These are phyloP conservation scores for Poa annua DNA, from an alignment of 176 grass and related monocot species.

Conservation along the genomic window DNA sequence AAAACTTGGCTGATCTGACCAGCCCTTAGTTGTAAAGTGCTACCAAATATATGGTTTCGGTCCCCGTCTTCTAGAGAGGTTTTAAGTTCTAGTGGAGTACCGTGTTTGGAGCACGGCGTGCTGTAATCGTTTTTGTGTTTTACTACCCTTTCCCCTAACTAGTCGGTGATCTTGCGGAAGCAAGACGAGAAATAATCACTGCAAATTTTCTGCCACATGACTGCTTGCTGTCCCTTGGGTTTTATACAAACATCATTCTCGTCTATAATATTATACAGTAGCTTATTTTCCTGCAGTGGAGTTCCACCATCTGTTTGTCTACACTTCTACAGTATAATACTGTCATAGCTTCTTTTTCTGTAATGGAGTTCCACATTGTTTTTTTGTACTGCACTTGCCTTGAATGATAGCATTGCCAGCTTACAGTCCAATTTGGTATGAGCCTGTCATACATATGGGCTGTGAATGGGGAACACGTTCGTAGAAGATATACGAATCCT, in stretches of 20 bases:
- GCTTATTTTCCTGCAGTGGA: neutral
- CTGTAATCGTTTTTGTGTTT: slow-evolving; percentile 46
- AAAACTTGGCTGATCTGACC: slow-evolving; percentile 51
- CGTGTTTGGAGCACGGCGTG: slow-evolving; percentile 42
- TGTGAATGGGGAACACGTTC: no score
- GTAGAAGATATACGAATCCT: no score
- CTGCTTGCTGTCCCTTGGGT: neutral
- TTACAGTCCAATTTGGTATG: no score
- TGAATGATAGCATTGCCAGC: no score
- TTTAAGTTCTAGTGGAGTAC: slow-evolving; percentile 47
- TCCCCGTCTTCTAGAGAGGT: slow-evolving; percentile 42
- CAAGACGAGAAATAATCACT: slow-evolving; percentile 58
- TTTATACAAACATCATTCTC: neutral
- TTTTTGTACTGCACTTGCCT: neutral
- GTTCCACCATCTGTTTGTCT: neutral
- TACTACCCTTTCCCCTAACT: slow-evolving; percentile 46
- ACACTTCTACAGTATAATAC: no score
- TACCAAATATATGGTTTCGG: slow-evolving; percentile 57
- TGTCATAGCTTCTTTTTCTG: no score
- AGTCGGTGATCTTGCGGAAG: slow-evolving; percentile 55
- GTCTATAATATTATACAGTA: neutral
- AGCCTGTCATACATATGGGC: no score
- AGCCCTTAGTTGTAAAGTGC: slow-evolving; percentile 59
- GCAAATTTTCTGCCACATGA: slow-evolving; percentile 36
- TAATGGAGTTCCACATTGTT: no score